phyloP scores from a whole-genome alignment of 139 green algal species.

The Coccomyxa sp. region DNA sequence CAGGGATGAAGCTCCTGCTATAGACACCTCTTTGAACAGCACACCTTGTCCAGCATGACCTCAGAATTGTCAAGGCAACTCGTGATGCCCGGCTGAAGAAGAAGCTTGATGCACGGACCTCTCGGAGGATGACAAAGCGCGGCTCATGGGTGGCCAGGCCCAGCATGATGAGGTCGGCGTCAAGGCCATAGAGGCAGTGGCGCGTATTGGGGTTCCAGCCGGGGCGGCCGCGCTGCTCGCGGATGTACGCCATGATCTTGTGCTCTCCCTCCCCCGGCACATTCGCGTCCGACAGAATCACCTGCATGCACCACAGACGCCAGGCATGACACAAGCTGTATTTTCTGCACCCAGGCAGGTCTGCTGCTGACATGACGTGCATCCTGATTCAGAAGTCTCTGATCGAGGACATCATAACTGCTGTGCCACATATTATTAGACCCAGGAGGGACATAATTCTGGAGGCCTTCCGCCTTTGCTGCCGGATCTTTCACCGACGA shows the following conservation, averaged over 20 bases:
- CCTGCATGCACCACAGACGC: constrained; percentile 37
- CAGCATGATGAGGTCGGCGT: constrained; percentile 99
- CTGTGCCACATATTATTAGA: neutral
- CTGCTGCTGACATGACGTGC: too few species aligned
- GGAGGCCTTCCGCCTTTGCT: too few species aligned
- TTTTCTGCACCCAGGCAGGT: neutral
- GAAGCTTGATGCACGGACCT: constrained; percentile 34
- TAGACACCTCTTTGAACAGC: too few species aligned
- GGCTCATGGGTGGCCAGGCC: constrained; percentile 89
- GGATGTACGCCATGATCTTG: constrained; percentile 95
- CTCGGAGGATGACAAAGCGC: constrained; percentile 83
- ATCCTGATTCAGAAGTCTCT: neutral
- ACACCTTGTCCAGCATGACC: too few species aligned
- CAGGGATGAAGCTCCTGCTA: too few species aligned
- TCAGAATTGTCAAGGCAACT: neutral
- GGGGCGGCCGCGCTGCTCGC: constrained; percentile 78
- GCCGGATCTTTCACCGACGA: too few species aligned
- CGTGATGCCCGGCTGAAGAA: neutral
- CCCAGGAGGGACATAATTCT: too few species aligned
- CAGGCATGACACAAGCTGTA: neutral
- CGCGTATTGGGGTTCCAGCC: constrained; percentile 80
- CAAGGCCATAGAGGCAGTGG: constrained; percentile 96
- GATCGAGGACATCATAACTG: too few species aligned
- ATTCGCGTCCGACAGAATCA: constrained; percentile 90
- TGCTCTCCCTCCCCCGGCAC: constrained; percentile 97